A percentile compares a stretch with the other conserved stretches of the same genome.
Conservation (phyloP, 192 early-diverging fungal genomes). For the Coemansia sp. region DNA sequence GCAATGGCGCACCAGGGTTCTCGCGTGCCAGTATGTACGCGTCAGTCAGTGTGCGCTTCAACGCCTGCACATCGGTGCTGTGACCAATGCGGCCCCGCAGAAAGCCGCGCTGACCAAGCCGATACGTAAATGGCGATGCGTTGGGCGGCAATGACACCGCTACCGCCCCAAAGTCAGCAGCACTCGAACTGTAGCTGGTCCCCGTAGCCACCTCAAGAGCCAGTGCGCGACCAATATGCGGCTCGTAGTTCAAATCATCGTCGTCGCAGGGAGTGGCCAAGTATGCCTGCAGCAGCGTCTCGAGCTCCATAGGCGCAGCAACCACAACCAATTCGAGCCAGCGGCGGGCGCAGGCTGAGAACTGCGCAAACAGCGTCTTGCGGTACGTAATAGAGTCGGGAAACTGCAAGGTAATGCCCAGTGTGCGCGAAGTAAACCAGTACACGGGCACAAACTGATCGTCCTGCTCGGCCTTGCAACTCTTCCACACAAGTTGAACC, state of each 20-base stretch:
- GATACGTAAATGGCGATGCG: constrained; percentile 41
- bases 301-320: constrained; percentile 69
- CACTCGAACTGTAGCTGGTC: constrained; percentile 21
- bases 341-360: constrained; percentile 62
- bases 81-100: constrained; percentile 35
- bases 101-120: constrained; percentile 37
- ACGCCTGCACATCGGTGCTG: constrained; percentile 23
- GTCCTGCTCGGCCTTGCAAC: constrained; percentile 73
- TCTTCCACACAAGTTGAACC: constrained; percentile 75
- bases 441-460: constrained; percentile 77
- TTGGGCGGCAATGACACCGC: constrained; percentile 27
- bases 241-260: constrained; percentile 56
- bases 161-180: constrained; percentile 7
- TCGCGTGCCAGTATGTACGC: constrained; percentile 31
- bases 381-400: constrained; percentile 74
- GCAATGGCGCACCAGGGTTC: constrained; percentile 22
- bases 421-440: constrained; percentile 62
- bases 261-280: constrained; percentile 60
- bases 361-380: constrained; percentile 61
- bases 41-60: constrained; percentile 37
- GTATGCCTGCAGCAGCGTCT: constrained; percentile 68
- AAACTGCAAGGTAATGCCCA: constrained; percentile 67
- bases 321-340: constrained; percentile 67
- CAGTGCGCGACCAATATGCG: constrained; percentile 71
- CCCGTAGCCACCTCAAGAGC: constrained; percentile 62